Base-by-base conservation (phyloP, 2,329 filamentous ascomycete genomes). In the Celoporthe dispersa region DNA sequence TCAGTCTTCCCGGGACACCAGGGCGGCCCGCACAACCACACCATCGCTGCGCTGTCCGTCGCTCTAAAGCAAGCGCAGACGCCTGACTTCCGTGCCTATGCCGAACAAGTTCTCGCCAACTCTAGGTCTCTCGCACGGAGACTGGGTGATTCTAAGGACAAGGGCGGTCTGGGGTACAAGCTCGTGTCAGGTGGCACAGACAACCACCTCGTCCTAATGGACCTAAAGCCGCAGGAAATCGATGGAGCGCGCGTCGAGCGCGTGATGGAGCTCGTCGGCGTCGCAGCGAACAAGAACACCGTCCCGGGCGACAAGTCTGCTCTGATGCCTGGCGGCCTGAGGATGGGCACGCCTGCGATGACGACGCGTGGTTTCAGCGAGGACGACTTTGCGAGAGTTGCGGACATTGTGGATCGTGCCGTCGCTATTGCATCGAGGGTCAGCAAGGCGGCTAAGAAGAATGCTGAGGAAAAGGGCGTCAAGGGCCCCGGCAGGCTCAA, bases 231-330 rank as follows among this genome's bases (percentile, higher is more conserved):
- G 51, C 92, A 96, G 79, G 87, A 87, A 70, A 90, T 99, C 72
- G 96, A 99, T 78, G 94, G 94, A 75, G 92, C 92, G 33, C 91
- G 94, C 67, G 94, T 97, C 19, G 94, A 98, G 84, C 91, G 94
- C 62, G 90, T 97, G 22, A 87, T 98, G 33, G 94, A 98, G 80
- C 89, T 97, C 62, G 94, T 97, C 74, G 95, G 95, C 76, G 95
- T 98, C 66, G 96, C 96, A n/a, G 92, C 93, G 79, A 99, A 99
- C 87, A 99, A 99, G 88, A 99, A 99, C 84, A 98, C 96, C 9
- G 95, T 98, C 0, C 96, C 96, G 1, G 96, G 95, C 59, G 96
- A 99, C 83, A 93, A 91, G 79, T 97, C 94, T 0, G 96, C 96
- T 1, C 88, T 99, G 78, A 93, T 95, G 73, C 96, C 96, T 19